Evolutionary conservation across 140 eudicot species (phyloP).

Genomic region (Senecio squalidus): DNA sequence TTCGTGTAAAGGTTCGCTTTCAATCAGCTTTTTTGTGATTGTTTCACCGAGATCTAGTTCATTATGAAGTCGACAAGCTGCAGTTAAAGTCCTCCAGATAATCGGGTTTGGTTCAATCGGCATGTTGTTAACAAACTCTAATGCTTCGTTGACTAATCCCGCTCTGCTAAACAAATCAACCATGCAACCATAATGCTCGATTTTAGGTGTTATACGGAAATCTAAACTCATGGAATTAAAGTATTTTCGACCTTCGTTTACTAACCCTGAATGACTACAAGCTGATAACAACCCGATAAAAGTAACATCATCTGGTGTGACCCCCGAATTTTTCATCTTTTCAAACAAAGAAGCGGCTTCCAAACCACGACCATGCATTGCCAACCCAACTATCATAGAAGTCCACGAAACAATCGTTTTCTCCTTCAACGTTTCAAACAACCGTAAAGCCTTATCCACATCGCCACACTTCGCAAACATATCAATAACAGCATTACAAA

Average conservation of each 20-base stretch:
- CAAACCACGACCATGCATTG: conserved; percentile 69
- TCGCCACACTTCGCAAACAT: conserved; percentile 83
- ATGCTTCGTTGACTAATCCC: conserved; percentile 60
- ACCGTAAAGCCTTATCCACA: conserved; percentile 48
- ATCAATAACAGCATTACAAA: conserved; percentile 59
- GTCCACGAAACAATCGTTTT: conserved; percentile 68
- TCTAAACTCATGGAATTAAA: conserved; percentile 44
- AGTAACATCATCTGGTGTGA: conserved; percentile 57
- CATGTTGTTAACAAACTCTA: conserved; percentile 61
- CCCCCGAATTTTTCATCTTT: conserved; percentile 37
- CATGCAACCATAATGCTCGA: conserved; percentile 92
- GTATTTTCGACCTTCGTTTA: conserved; percentile 49
- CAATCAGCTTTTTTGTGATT: conserved; percentile 42
- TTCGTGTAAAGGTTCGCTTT: conserved; percentile 53
- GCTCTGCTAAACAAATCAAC: conserved; percentile 73
- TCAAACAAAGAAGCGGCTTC: conserved; percentile 64
- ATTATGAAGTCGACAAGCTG: conserved; percentile 61
- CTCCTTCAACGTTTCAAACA: conserved; percentile 36
- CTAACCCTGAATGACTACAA: conserved; percentile 73
- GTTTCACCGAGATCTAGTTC: conserved; percentile 60
- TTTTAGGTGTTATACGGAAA: conserved; percentile 44
- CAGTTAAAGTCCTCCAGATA: conserved; percentile 59
- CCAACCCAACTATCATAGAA: conserved; percentile 60
- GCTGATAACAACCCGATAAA: conserved; percentile 72
- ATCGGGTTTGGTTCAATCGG: conserved; percentile 72